Conservation (phyloP, 2,329 filamentous ascomycete species). For the Didymella segeticola region DNA sequence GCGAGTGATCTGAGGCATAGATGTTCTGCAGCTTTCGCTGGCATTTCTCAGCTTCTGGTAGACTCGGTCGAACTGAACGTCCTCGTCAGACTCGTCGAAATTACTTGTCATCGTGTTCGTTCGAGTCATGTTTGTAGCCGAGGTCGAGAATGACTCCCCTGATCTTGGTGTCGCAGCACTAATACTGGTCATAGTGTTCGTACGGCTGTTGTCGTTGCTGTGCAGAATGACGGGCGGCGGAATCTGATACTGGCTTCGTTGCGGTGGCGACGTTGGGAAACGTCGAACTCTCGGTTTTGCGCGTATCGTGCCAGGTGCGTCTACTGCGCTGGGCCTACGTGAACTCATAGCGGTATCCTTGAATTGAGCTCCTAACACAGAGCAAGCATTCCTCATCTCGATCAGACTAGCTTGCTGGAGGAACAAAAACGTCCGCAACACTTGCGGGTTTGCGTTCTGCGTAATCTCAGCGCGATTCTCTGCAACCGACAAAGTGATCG, state of each 20-base stretch:
- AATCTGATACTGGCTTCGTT: slow-evolving; percentile 41
- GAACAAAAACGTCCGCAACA: slow-evolving; percentile 65
- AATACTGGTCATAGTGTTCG: slow-evolving; percentile 60
- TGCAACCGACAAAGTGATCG: slow-evolving; percentile 45
- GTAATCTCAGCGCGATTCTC: slow-evolving; percentile 56
- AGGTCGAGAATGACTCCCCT: slow-evolving; percentile 77
- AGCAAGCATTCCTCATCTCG: slow-evolving; percentile 66
- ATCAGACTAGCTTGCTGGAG: slow-evolving; percentile 65
- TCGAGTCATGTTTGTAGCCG: slow-evolving; percentile 54
- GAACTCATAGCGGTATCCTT: slow-evolving; percentile 30
- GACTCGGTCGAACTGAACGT: slow-evolving; percentile 81
- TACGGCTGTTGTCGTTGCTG: slow-evolving; percentile 58
- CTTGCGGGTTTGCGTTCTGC: slow-evolving; percentile 62
- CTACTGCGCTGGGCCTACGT: slow-evolving; percentile 31
- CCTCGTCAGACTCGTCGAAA: slow-evolving; percentile 71
- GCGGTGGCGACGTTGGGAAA: slow-evolving; percentile 43
- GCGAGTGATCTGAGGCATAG: slow-evolving; percentile 63
- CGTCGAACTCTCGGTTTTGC: slow-evolving; percentile 40
- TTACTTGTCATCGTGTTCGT: slow-evolving; percentile 65
- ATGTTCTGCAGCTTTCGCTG: slow-evolving; percentile 74
- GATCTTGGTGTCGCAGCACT: slow-evolving; percentile 74
- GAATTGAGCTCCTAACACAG: slow-evolving; percentile 55
- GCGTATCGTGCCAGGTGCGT: slow-evolving; percentile 37
- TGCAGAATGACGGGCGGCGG: slow-evolving; percentile 52
- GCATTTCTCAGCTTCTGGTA: slow-evolving; percentile 78